Conservation (phyloP, 768 basidiomycete genomes). For the Clavulina sp. region DNA sequence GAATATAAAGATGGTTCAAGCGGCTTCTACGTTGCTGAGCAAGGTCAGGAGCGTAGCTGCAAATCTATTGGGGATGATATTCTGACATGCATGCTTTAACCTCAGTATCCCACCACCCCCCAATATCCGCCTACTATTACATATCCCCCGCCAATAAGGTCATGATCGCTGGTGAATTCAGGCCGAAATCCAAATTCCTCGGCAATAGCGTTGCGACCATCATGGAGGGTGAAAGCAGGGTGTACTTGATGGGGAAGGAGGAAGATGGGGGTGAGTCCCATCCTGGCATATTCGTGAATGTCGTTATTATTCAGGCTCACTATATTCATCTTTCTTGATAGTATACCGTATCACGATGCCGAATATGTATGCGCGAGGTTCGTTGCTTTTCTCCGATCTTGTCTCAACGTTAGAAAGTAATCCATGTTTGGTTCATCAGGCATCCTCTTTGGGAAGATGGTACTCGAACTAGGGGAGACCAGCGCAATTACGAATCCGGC, state of each 20-base stretch:
- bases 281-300: neutral
- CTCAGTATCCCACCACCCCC: constrained; percentile 86
- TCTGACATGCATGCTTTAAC: neutral
- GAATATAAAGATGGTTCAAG: constrained; percentile 82
- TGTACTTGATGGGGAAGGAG: constrained; percentile 62
- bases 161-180: constrained; percentile 76
- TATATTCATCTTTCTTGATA: constrained; percentile 16
- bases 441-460: constrained; percentile 34
- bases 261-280: constrained; percentile 63
- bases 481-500: constrained; percentile 73
- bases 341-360: constrained; percentile 91
- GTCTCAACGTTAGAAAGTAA: neutral
- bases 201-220: constrained; percentile 92
- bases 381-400: constrained; percentile 3
- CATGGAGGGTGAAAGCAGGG: constrained; percentile 92
- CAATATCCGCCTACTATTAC: constrained; percentile 91
- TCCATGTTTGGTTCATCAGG: neutral
- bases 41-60: constrained; percentile 34
- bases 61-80: neutral
- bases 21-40: constrained; percentile 93
- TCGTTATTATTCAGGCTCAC: neutral
- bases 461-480: constrained; percentile 83
- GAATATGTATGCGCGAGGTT: constrained; percentile 88
- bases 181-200: constrained; percentile 90
- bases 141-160: constrained; percentile 80